Conservation (phyloP, 345 rosid genomes). For the Euphorbia pulcherrima region DNA sequence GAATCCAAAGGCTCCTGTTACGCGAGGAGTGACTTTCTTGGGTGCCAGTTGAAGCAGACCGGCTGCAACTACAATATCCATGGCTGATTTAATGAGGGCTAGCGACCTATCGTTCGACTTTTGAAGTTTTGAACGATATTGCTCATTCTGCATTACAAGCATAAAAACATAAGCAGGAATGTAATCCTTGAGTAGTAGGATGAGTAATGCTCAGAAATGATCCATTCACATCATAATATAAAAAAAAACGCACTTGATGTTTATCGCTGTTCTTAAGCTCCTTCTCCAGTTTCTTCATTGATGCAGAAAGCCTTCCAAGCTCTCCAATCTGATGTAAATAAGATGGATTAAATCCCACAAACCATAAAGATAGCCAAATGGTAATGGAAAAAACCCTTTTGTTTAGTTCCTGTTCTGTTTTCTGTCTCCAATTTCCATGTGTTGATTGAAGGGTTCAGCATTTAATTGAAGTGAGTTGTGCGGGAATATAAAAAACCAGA, state of each 20-base stretch:
- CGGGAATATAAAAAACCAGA: neutral
- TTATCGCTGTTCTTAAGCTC: conserved; percentile 65
- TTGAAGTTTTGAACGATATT: conserved; percentile 64
- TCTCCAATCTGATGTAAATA: conserved; percentile 62
- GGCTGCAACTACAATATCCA: conserved; percentile 79
- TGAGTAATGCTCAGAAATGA: neutral
- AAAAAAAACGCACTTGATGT: conserved; percentile 63
- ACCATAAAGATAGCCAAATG: neutral
- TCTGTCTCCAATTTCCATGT: neutral
- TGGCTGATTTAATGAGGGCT: conserved; percentile 71
- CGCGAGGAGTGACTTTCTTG: conserved; percentile 79
- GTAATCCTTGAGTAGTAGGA: neutral
- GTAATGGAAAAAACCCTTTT: no score
- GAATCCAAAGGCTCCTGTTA: conserved; percentile 84
- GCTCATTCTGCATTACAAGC: conserved; percentile 49
- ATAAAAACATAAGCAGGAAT: neutral
- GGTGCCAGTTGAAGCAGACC: conserved; percentile 93
- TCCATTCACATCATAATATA: conserved; percentile 10
- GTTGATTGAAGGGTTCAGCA: neutral
- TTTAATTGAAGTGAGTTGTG: neutral
- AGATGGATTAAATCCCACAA: neutral
- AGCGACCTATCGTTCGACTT: conserved; percentile 78
- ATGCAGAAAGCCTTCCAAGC: conserved; percentile 74
- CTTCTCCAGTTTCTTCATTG: conserved; percentile 74
- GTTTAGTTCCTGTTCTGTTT: neutral